Percentiles rank a stretch among this genome's conserved stretches.
Evolutionary conservation across 2,329 filamentous ascomycete genomes (phyloP).

Genomic region (Alternaria atra): DNA sequence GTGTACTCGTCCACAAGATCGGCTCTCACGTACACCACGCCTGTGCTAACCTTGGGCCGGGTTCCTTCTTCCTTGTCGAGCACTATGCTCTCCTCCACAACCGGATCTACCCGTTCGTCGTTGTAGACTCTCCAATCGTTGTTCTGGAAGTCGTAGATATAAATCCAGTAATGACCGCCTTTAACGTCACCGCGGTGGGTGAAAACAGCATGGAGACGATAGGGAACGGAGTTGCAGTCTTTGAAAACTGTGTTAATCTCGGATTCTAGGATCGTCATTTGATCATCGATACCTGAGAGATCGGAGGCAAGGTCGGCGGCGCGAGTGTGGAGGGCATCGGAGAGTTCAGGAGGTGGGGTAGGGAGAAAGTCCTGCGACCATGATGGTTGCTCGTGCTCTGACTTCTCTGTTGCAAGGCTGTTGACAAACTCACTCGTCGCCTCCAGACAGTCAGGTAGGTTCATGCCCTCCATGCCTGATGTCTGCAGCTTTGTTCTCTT

Average conservation of each 20-base stretch:
- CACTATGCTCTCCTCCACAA: slow-evolving; percentile 73
- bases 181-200: slow-evolving; percentile 76
- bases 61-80: slow-evolving; percentile 70
- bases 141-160: slow-evolving; percentile 87
- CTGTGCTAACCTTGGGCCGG: slow-evolving; percentile 59
- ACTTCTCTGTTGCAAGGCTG: slow-evolving; percentile 23
- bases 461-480: slow-evolving; percentile 42
- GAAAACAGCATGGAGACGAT: slow-evolving; percentile 89
- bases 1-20: slow-evolving; percentile 67
- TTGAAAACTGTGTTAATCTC: slow-evolving; percentile 68
- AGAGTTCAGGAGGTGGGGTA: slow-evolving; percentile 33
- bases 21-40: slow-evolving; percentile 84
- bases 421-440: slow-evolving; percentile 40
- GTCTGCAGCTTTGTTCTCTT: slow-evolving; percentile 54
- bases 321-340: slow-evolving; percentile 28
- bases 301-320: slow-evolving; percentile 38
- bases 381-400: slow-evolving; percentile 8
- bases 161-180: slow-evolving; percentile 94
- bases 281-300: slow-evolving; percentile 33
- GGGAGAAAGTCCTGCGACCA: slow-evolving; percentile 17
- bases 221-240: slow-evolving; percentile 71
- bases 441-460: slow-evolving; percentile 42
- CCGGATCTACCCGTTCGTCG: slow-evolving; percentile 79
- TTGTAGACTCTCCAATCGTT: slow-evolving; percentile 93
- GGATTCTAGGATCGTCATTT: slow-evolving; percentile 59